Conservation (phyloP, 2,329 filamentous ascomycete species). For the Ambrosiella beaveri region DNA sequence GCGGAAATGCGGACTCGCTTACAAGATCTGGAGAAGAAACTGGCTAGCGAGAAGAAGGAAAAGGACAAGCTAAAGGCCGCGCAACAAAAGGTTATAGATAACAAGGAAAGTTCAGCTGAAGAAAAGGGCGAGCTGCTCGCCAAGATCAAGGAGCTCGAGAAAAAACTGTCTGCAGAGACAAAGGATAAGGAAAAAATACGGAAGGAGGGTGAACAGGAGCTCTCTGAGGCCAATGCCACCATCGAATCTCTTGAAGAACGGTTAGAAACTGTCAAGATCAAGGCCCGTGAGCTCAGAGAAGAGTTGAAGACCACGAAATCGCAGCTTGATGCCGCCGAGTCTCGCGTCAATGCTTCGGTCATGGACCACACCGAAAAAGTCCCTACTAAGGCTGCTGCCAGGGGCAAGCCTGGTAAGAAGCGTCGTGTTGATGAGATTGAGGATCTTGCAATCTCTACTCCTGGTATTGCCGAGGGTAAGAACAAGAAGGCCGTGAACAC, state of each 20-base stretch:
- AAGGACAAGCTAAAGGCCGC: constrained; percentile 28
- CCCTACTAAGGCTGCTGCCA: constrained; percentile 18
- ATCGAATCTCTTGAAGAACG: constrained; percentile 52
- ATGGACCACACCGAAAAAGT: constrained; percentile 15
- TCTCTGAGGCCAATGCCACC: constrained; percentile 43
- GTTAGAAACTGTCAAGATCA: constrained; percentile 49
- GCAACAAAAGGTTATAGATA: constrained; percentile 6
- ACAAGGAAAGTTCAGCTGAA: neutral
- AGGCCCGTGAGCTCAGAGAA: constrained; percentile 46
- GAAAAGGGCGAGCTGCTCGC: constrained; percentile 7
- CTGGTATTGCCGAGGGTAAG: constrained; percentile 24
- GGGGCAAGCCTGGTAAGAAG: constrained; percentile 26
- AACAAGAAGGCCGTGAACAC: constrained; percentile 42
- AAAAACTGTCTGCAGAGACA: constrained; percentile 24
- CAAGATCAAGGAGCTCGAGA: constrained; percentile 16
- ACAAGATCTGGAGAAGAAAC: constrained; percentile 22
- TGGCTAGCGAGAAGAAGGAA: constrained; percentile 27
- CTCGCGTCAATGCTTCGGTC: constrained; percentile 5
- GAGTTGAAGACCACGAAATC: constrained; percentile 24
- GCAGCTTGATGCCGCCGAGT: constrained; percentile 24
- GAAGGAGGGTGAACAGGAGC: constrained; percentile 33
- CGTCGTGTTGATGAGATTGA: constrained; percentile 29
- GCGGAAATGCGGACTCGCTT: constrained; percentile 25
- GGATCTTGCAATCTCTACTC: constrained; percentile 30
- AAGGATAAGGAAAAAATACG: constrained; percentile 29